Percentiles rank a stretch among this genome's conserved stretches.
phyloP scores from a whole-genome alignment of 2,329 filamentous ascomycete species.

The Chrysoporthe deuterocubensis region DNA sequence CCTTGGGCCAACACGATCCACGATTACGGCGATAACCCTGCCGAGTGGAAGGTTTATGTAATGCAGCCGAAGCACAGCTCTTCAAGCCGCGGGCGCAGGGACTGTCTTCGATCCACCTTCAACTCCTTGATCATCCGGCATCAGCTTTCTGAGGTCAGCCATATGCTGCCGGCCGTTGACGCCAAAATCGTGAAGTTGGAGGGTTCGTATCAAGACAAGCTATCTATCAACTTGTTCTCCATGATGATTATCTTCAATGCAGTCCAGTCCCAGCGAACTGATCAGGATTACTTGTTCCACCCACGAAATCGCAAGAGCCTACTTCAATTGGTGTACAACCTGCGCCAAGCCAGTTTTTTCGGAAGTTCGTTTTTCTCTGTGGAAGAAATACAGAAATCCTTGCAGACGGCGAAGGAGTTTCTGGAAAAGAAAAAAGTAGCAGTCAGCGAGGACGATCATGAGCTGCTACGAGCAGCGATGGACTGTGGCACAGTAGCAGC shows the following conservation, averaged over 20 bases:
- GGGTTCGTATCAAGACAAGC: slow-evolving; percentile 81
- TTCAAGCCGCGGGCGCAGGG: slow-evolving; percentile 59
- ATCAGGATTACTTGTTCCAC: slow-evolving; percentile 89
- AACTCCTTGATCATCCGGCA: slow-evolving; percentile 84
- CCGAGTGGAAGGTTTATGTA: slow-evolving; percentile 76
- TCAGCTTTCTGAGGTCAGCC: slow-evolving; percentile 69
- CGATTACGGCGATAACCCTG: slow-evolving; percentile 59
- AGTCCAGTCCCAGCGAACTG: slow-evolving; percentile 82
- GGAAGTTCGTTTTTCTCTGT: slow-evolving; percentile 75
- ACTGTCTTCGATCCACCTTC: slow-evolving; percentile 71
- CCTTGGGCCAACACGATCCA: slow-evolving; percentile 73
- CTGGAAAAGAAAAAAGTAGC: slow-evolving; percentile 62
- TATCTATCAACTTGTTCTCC: slow-evolving; percentile 83
- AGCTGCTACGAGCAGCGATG: slow-evolving; percentile 67
- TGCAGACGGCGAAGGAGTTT: slow-evolving; percentile 71
- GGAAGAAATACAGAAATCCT: slow-evolving; percentile 63
- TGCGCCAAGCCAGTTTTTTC: slow-evolving; percentile 85
- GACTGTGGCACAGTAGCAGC: slow-evolving; percentile 63
- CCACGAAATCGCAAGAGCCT: slow-evolving; percentile 70
- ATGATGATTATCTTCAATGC: slow-evolving; percentile 85
- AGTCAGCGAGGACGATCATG: slow-evolving; percentile 64
- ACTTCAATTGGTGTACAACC: slow-evolving; percentile 72
- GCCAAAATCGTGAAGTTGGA: slow-evolving; percentile 76
- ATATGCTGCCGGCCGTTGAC: slow-evolving; percentile 71
- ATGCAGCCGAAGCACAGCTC: slow-evolving; percentile 58